Evolutionary conservation across 2,329 filamentous ascomycete genomes (phyloP), one percentile per base, ranked within the genome.

Genomic region (Cercospora beticola): DNA sequence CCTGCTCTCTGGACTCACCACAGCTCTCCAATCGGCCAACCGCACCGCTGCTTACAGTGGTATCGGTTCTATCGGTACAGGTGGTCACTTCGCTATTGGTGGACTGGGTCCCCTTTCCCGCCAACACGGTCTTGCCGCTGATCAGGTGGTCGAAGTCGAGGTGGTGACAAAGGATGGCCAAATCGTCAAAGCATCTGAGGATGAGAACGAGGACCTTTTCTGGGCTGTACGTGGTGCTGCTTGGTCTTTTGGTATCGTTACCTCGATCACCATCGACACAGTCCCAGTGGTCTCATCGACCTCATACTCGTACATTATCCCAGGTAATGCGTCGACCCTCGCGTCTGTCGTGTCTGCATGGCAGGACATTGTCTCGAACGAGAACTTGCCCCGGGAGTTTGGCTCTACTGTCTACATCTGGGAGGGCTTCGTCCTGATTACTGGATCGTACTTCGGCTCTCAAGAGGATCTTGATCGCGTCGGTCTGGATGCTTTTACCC

Each of bases 71-170:
- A 64, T 71, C 26, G 69, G 69, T 4, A 65, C 62, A 8, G 69
- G 69, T 43, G 69, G 69, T 6, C 69, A 71, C 31, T 60, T 66
- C 40, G 64, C 69, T 2, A 71, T 69, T 28, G 72, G 72, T 16
- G 72, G 72, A 10, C 66, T 71, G 9, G 72, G 72, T 1, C 84
- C 85, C 76, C 77, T 89, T 18, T 84, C 81, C 23, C 84, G 85
- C 0, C 78, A 80, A 33, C 79, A 87, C 66, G 88, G 88, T 0
- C 79, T 89, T 10, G 81, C 81, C 0, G 82, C 86, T 57, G 85
- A 86, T 75, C 81, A 82, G 66, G 79, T 87, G 5, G 79, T 74
- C 0, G 76, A 78, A 1, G 79, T 75, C 5, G 76, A 75, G 4
- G 74, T 83, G 0, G 81, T 83, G 3, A 74, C 82, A 10, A 80